Conservation (phyloP, 1,284 basidiomycete genomes). For the Pyrrhoderma lamaoense region DNA sequence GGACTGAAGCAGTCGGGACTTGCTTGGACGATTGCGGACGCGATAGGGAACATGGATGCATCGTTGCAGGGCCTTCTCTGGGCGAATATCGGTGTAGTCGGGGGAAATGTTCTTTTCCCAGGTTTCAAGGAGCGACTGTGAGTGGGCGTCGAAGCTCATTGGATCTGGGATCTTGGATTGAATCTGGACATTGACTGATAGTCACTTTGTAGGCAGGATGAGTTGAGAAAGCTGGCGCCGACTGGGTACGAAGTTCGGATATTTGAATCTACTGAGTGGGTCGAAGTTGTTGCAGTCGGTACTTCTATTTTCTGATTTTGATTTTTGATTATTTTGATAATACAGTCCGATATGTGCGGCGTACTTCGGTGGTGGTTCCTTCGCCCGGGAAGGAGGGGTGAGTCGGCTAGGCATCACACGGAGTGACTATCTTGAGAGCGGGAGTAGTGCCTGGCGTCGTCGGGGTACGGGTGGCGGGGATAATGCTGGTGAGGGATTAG, state of each 20-base stretch:
- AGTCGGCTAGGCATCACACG: slow-evolving; percentile 54
- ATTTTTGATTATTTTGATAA: neutral
- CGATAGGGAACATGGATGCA: slow-evolving; percentile 66
- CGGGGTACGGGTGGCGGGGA: slow-evolving; percentile 39
- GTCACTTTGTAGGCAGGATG: slow-evolving; percentile 42
- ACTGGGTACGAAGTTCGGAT: slow-evolving; percentile 67
- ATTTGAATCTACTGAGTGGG: slow-evolving; percentile 68
- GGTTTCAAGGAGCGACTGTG: slow-evolving; percentile 74
- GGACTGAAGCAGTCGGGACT: slow-evolving; percentile 80
- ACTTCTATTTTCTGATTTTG: neutral
- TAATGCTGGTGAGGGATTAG: neutral
- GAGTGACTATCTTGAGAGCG: slow-evolving; percentile 77
- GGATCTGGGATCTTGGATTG: neutral
- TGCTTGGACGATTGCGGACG: slow-evolving; percentile 64
- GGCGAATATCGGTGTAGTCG: slow-evolving; percentile 86
- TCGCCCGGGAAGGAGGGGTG: slow-evolving; percentile 46
- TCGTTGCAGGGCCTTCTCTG: slow-evolving; percentile 89
- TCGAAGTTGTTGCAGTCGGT: slow-evolving; percentile 19
- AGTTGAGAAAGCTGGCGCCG: slow-evolving; percentile 74
- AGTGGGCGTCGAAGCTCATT: slow-evolving; percentile 25
- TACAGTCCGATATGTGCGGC: slow-evolving; percentile 66
- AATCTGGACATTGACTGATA: neutral
- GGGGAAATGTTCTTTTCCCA: slow-evolving; percentile 72
- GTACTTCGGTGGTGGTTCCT: slow-evolving; percentile 58
- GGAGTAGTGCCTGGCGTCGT: slow-evolving; percentile 62